phyloP scores from a whole-genome alignment of 1,284 basidiomycete genomes.

The Ceratobasidium papillatum region DNA sequence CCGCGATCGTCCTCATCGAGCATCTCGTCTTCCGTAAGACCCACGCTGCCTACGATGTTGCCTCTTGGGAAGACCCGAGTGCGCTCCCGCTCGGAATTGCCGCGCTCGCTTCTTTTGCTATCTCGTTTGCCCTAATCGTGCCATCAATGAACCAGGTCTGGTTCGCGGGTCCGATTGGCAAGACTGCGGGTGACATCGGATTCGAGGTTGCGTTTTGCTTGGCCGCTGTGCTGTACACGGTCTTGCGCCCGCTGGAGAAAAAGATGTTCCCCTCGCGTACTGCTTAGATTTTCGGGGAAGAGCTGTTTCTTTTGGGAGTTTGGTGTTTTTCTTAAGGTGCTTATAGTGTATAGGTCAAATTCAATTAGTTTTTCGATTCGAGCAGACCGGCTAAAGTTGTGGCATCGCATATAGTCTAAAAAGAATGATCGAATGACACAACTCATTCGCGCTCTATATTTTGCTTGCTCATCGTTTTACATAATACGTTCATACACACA shows the following conservation, averaged over 20 bases:
- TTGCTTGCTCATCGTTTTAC: too few relatives aligned
- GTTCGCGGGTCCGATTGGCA: constrained; percentile 74
- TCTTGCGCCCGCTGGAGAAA: constrained; percentile 60
- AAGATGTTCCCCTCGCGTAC: constrained; percentile 14
- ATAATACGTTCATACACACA: too few relatives aligned
- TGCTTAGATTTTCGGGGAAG: not conserved
- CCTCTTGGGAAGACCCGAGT: constrained; percentile 63
- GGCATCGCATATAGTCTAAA: too few relatives aligned
- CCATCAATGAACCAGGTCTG: constrained; percentile 76
- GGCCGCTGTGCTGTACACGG: constrained; percentile 64
- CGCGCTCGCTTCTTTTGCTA: constrained; percentile 60
- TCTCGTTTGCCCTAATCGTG: constrained; percentile 67
- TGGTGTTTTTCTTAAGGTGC: not conserved
- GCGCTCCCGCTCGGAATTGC: constrained; percentile 71
- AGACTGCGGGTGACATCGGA: constrained; percentile 72
- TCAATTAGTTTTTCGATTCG: constrained; percentile 8
- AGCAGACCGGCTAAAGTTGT: too few relatives aligned
- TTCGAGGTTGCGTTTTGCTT: constrained; percentile 72
- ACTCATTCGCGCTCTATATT: too few relatives aligned
- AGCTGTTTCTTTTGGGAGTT: not conserved
- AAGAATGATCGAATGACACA: too few relatives aligned
- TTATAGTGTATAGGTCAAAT: not conserved
- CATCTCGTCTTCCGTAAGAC: constrained; percentile 68
- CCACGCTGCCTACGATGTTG: constrained; percentile 62
- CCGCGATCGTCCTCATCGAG: constrained; percentile 67